phyloP scores from a whole-genome alignment of 352 stramenopile genomes.

The Globisporangium acanthophoron region DNA sequence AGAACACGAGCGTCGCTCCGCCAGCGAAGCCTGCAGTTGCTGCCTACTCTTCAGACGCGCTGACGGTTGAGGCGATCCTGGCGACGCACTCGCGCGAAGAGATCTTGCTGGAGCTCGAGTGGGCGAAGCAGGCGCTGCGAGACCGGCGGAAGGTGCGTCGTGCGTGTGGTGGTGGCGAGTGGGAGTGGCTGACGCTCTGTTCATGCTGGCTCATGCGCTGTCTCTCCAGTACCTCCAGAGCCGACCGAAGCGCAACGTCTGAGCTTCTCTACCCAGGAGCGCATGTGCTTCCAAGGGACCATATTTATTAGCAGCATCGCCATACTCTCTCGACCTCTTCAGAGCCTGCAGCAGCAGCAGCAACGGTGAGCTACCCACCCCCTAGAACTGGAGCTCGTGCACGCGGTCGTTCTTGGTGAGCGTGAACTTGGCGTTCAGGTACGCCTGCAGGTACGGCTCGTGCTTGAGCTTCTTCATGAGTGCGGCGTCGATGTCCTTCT shows the following conservation, averaged over 20 bases:
- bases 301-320: background rate
- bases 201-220: background rate
- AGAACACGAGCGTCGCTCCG: background rate
- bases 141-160: slow-evolving; percentile 37
- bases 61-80: slow-evolving; percentile 34
- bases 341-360: no score
- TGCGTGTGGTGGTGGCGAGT: slow-evolving; percentile 6
- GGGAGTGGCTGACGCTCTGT: background rate
- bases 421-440: slow-evolving; percentile 98
- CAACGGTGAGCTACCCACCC: no score
- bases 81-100: slow-evolving; percentile 40
- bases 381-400: slow-evolving; percentile 99
- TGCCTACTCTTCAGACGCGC: background rate
- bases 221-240: slow-evolving; percentile 27
- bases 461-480: slow-evolving; percentile 82
- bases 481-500: slow-evolving; percentile 96
- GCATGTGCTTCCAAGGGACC: no score
- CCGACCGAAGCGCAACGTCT: slow-evolving; percentile 17
- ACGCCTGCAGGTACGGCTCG: slow-evolving; percentile 95
- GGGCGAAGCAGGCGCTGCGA: slow-evolving; percentile 35
- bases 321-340: no score
- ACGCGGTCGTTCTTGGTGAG: slow-evolving; percentile 96
- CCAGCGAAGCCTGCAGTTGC: background rate
- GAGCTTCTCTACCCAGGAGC: background rate
- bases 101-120: slow-evolving; percentile 51